Evolutionary conservation across 2,329 filamentous ascomycete species (phyloP).

Genomic region (Lizonia empirigonia): DNA sequence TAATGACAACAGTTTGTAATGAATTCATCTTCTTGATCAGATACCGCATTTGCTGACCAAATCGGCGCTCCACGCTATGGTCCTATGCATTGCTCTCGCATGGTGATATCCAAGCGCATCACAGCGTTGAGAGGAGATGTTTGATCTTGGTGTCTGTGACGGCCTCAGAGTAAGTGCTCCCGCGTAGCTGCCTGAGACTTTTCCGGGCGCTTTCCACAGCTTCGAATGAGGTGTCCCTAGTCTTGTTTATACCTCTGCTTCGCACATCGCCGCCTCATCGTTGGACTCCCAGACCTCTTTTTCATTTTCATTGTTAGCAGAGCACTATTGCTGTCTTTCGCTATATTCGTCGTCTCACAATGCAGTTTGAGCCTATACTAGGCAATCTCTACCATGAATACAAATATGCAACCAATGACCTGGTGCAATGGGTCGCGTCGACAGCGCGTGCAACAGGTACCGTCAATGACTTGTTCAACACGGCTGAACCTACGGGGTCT

Average conservation of each 20-base stretch:
- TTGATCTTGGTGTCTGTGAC: too few relatives aligned
- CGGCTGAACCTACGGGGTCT: not conserved
- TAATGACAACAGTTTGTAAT: too few relatives aligned
- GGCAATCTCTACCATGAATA: slow-evolving; percentile 16
- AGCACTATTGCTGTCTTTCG: not conserved
- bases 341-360: not conserved
- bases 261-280: not conserved
- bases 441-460: slow-evolving; percentile 18
- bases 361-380: slow-evolving; percentile 15
- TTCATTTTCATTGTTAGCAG: not conserved
- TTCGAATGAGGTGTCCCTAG: not conserved
- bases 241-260: not conserved
- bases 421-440: slow-evolving; percentile 22
- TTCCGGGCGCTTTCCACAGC: not conserved
- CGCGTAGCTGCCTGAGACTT: not conserved
- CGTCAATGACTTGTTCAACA: slow-evolving; percentile 10
- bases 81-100: too few relatives aligned
- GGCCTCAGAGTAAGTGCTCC: not conserved
- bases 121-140: too few relatives aligned
- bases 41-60: too few relatives aligned
- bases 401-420: slow-evolving; percentile 8
- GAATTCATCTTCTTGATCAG: too few relatives aligned
- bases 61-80: too few relatives aligned
- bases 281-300: not conserved
- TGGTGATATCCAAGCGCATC: too few relatives aligned